A percentile compares a stretch with the other conserved stretches of the same genome.
Evolutionary conservation across 805 yeast genomes (phyloP).

Genomic region (Wickerhamiella kurtzmanii): DNA sequence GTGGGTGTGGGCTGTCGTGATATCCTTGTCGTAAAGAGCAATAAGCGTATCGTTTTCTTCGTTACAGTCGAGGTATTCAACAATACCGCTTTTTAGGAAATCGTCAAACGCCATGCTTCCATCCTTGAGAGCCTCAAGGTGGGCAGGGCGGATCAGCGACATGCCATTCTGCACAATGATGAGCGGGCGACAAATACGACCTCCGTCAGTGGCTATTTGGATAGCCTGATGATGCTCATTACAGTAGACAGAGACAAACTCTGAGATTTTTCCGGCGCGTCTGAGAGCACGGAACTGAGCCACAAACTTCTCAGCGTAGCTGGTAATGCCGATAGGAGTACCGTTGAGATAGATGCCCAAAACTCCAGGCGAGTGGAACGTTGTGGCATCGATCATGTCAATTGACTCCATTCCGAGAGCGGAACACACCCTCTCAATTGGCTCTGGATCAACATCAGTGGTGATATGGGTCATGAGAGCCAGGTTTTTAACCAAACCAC

Average conservation of each 20-base stretch:
- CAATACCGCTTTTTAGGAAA: constrained; percentile 70
- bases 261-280: constrained; percentile 74
- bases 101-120: constrained; percentile 87
- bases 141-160: constrained; percentile 59
- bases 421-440: constrained; percentile 63
- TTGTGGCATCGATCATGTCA: constrained; percentile 64
- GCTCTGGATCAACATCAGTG: constrained; percentile 92
- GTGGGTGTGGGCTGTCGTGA: constrained; percentile 54
- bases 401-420: constrained; percentile 85
- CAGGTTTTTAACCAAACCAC: constrained; percentile 93
- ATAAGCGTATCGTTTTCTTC: constrained; percentile 91
- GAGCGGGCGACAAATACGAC: constrained; percentile 92
- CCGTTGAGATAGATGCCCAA: constrained; percentile 87
- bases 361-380: constrained; percentile 61
- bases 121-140: constrained; percentile 43
- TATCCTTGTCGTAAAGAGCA: constrained; percentile 70
- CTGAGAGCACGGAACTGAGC: constrained; percentile 63
- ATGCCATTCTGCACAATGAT: constrained; percentile 68
- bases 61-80: constrained; percentile 91
- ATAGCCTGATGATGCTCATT: constrained; percentile 86
- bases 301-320: constrained; percentile 77
- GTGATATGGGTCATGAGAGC: constrained; percentile 98
- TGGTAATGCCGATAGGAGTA: constrained; percentile 80
- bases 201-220: constrained; percentile 98
- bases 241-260: constrained; percentile 79